Percentiles rank a stretch among this genome's conserved stretches.
phyloP scores from a whole-genome alignment of 2,329 filamentous ascomycete genomes.

The Fusarium beomiforme region DNA sequence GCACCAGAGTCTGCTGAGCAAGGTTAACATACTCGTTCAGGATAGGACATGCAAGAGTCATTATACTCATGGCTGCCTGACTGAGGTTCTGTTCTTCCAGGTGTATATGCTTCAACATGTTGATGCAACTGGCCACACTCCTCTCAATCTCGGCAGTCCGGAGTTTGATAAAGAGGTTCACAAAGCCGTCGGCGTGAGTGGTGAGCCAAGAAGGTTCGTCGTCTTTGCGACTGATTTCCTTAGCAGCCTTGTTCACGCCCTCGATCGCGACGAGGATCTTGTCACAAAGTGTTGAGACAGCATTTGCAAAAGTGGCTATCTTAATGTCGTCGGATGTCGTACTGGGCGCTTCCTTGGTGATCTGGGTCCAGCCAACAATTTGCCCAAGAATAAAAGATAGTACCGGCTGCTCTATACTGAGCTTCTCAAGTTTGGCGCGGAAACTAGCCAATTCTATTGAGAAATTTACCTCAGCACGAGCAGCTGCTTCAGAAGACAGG shows the following conservation, averaged over 20 bases:
- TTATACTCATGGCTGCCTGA: conserved; percentile 45
- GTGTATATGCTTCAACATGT: conserved; percentile 48
- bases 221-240: conserved; percentile 50
- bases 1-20: conserved; percentile 65
- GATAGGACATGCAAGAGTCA: conserved; percentile 67
- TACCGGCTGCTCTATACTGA: conserved; percentile 58
- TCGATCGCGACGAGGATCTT: conserved; percentile 83
- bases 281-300: conserved; percentile 74
- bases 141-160: conserved; percentile 65
- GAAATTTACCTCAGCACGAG: conserved; percentile 49
- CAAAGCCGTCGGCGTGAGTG: conserved; percentile 60
- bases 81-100: conserved; percentile 42
- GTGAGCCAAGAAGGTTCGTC: conserved; percentile 50
- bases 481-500: conserved; percentile 55
- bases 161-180: conserved; percentile 65
- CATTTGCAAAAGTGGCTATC: conserved; percentile 61
- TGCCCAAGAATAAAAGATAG: conserved; percentile 74
- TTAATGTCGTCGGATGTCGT: conserved; percentile 21
- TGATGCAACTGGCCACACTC: conserved; percentile 52
- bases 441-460: conserved; percentile 52
- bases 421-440: conserved; percentile 53
- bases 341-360: conserved; percentile 37
- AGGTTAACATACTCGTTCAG: conserved; percentile 76
- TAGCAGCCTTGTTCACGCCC: conserved; percentile 68
- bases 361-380: conserved; percentile 70